These are phyloP conservation scores for Suillus cothurnatus DNA, from an alignment of 768 basidiomycete genomes.

Conservation along the genomic window DNA sequence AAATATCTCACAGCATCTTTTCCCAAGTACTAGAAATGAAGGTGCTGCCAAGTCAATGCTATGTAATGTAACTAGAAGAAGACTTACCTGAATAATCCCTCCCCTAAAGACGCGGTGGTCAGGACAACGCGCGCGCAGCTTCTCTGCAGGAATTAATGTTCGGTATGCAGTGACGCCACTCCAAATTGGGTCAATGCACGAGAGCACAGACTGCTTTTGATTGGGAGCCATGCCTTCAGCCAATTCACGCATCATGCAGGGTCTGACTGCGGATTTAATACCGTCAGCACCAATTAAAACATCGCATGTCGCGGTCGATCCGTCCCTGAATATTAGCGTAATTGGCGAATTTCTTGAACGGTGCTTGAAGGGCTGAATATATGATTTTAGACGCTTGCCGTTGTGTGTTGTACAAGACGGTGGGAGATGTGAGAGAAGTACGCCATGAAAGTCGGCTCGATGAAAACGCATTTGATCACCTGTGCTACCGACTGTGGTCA, in stretches of 20 bases:
- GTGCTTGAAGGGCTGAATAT: constrained; percentile 42
- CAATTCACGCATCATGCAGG: constrained; percentile 35
- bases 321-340: constrained; percentile 62
- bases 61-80: neutral
- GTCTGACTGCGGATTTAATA: constrained; percentile 53
- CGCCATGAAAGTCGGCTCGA: constrained; percentile 67
- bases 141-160: constrained; percentile 55
- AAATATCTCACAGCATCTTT: constrained; percentile 42
- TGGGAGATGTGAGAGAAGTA: constrained; percentile 53
- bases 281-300: constrained; percentile 74
- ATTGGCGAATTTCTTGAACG: constrained; percentile 31
- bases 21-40: constrained; percentile 53
- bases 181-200: constrained; percentile 56
- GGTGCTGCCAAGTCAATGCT: constrained; percentile 1
- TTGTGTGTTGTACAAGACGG: constrained; percentile 48
- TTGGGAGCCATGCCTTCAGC: constrained; percentile 35
- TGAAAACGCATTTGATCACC: constrained; percentile 58
- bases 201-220: constrained; percentile 43
- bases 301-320: constrained; percentile 59
- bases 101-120: constrained; percentile 49
- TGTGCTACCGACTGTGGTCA: constrained; percentile 24
- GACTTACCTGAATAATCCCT: constrained; percentile 48
- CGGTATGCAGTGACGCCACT: constrained; percentile 63
- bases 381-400: constrained; percentile 61
- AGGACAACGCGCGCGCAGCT: constrained; percentile 43